phyloP scores from a whole-genome alignment of 2,329 filamentous ascomycete species.

The Xylariaceae sp. region DNA sequence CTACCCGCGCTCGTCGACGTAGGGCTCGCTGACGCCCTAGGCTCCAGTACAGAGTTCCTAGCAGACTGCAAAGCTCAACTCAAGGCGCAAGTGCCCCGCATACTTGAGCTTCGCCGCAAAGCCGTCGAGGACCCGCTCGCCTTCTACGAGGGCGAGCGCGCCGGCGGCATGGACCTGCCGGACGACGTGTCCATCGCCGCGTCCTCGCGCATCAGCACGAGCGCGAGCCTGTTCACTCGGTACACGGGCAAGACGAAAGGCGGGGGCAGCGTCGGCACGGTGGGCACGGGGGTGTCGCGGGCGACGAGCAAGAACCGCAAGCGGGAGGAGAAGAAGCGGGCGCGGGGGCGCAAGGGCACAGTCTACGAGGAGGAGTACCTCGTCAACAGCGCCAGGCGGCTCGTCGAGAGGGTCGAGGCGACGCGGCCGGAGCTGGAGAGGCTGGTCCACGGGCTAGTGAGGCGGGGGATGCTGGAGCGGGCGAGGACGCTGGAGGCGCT shows the following conservation, averaged over 20 bases:
- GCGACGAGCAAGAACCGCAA: conserved; percentile 84
- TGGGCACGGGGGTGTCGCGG: conserved; percentile 68
- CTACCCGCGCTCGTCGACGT: conserved; percentile 68
- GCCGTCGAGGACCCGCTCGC: conserved; percentile 81
- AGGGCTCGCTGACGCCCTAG: conserved; percentile 75
- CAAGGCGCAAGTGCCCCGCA: conserved; percentile 76
- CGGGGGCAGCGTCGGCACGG: conserved; percentile 57
- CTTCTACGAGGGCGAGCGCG: conserved; percentile 78
- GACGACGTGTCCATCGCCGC: conserved; percentile 91
- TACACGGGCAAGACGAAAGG: conserved; percentile 67
- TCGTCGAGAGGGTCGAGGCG: conserved; percentile 77
- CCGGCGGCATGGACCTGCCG: conserved; percentile 65
- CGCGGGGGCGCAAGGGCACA: conserved; percentile 89
- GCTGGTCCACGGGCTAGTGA: conserved; percentile 71
- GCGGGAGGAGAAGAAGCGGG: conserved; percentile 91
- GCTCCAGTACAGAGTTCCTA: conserved; percentile 81
- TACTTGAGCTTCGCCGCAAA: conserved; percentile 75
- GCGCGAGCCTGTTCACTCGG: conserved; percentile 82
- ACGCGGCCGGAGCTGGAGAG: conserved; percentile 67
- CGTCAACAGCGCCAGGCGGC: conserved; percentile 76
- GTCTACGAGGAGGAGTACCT: conserved; percentile 98
- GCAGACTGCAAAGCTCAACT: conserved; percentile 90
- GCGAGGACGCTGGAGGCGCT: conserved; percentile 72
- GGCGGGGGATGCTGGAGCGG: conserved; percentile 82
- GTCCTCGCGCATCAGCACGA: conserved; percentile 72